Base-by-base conservation (phyloP, 192 early-diverging fungal genomes). In the Oehlia diaphana region DNA sequence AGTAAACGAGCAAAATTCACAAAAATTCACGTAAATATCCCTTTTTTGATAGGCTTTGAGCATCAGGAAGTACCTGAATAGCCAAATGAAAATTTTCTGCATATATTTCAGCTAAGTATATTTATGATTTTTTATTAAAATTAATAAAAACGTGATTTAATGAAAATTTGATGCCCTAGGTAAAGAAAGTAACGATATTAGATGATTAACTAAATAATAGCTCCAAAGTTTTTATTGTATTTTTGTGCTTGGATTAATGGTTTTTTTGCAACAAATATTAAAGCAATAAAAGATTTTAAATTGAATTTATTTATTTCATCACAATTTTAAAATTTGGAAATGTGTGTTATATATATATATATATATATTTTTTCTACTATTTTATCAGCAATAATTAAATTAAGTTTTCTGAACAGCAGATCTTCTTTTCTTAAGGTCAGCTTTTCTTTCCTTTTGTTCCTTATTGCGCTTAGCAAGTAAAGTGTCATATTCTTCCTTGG, bases 381-480 rank as follows among this genome's bases (percentile, higher is more conserved):
- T 53, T 53, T 53, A 4, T 13, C 16, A 53, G 16, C 16, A 2
- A 19, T 19, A 6, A 65, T 62, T n/a, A 39, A 35, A 69, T 85
- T 82, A 84, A 86, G 87, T 85, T 23, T 76, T 76, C 10, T 63
- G 74, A 63, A n/a, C 74, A 26, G 58, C 37, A 23, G 74, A 91
- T 66, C 94, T 88, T 82, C 93, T 90, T 80, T 93, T 87, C 89
- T 94, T 93, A 71, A 90, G 76, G 83, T 91, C 90, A 63, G 85
- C 81, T 83, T 93, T 93, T 90, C 93, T 93, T 87, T 95, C 94
- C 88, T 96, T 96, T 87, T 92, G 89, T 90, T 98, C 97, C 91
- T 96, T 96, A 90, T 96, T 90, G 84, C 96, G 95, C 88, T 94
- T 90, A 80, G 94, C 94, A 72, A 99, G 87, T 63, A 97, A 89